Evolutionary conservation across 192 early-diverging fungal species (phyloP).

Genomic region (Backusella parvicylindrica): DNA sequence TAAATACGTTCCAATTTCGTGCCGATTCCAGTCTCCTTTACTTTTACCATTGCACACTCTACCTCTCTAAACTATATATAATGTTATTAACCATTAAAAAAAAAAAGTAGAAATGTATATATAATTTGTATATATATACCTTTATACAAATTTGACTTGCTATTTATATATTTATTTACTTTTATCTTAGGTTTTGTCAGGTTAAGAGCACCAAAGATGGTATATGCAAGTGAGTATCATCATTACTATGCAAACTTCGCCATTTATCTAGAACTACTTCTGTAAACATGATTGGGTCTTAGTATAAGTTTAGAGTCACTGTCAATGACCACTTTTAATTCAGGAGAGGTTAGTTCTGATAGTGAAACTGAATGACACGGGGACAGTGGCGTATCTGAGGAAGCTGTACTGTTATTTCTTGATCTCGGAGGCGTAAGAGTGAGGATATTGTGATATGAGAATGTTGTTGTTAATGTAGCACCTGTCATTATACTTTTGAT

Average conservation of each 20-base stretch:
- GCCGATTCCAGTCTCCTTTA: slow-evolving; percentile 12
- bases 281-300: slow-evolving; percentile 4
- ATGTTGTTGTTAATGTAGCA: not conserved
- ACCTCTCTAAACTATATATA: slow-evolving; percentile 25
- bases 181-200: too few relatives aligned
- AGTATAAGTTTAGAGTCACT: slow-evolving; percentile 18
- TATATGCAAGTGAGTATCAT: too few relatives aligned
- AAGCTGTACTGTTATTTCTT: not conserved
- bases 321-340: slow-evolving; percentile 7
- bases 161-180: too few relatives aligned
- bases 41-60: slow-evolving; percentile 26
- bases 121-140: not conserved
- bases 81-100: not conserved
- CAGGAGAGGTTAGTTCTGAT: not conserved
- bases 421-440: not conserved
- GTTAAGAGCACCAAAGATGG: too few relatives aligned
- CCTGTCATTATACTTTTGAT: not conserved
- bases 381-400: not conserved
- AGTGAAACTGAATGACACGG: not conserved
- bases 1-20: slow-evolving; percentile 14
- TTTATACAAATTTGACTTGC: slow-evolving; percentile 19
- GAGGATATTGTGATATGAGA: not conserved
- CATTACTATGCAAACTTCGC: not conserved
- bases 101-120: not conserved
- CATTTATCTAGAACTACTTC: slow-evolving; percentile 1